These are phyloP conservation scores for Dactylellina leptospora DNA, from an alignment of 2,329 filamentous ascomycete species.

Conservation along the genomic window DNA sequence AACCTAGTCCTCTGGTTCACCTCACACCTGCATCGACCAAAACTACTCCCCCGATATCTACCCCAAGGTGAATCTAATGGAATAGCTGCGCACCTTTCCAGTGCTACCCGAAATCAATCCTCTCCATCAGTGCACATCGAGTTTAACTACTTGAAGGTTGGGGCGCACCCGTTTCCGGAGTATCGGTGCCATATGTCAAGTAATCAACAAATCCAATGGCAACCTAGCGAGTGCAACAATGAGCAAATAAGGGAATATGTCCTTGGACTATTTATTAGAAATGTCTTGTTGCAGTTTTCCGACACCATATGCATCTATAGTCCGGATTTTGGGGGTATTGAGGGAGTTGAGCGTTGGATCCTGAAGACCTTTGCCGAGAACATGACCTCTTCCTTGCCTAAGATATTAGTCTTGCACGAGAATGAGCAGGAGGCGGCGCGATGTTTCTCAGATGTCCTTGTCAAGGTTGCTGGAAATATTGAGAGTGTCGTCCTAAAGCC, in stretches of 20 bases:
- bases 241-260: neutral
- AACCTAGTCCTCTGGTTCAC: slow-evolving; percentile 8
- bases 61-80: neutral
- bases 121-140: neutral
- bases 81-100: neutral
- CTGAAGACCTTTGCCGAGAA: neutral
- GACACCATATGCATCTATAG: neutral
- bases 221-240: neutral
- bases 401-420: neutral
- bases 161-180: neutral
- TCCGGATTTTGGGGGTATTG: neutral
- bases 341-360: neutral
- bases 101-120: neutral
- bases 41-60: neutral
- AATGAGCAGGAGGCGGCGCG: neutral
- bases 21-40: neutral
- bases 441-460: neutral
- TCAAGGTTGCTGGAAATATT: neutral
- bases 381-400: neutral
- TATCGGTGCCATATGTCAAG: neutral
- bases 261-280: neutral
- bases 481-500: neutral
- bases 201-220: neutral
- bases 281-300: neutral
- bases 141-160: neutral